Evolutionary conservation across 768 basidiomycete genomes (phyloP).

Genomic region (Udeniomyces megalosporus): DNA sequence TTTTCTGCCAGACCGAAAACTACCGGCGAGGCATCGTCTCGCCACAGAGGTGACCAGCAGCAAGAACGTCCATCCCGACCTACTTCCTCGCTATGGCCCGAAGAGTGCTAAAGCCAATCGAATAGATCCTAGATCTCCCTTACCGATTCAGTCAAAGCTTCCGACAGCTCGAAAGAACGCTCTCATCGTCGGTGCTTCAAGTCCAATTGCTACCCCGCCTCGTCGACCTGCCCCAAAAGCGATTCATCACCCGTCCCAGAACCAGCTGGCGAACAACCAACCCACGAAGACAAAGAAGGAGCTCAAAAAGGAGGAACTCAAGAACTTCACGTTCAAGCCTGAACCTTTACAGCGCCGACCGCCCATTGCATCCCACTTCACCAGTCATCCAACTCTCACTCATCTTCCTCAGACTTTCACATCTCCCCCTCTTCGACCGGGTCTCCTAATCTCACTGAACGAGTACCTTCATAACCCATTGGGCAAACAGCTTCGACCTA

Average conservation of each 20-base stretch:
- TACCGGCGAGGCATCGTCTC: constrained; percentile 1
- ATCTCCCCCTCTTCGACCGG: constrained; percentile 2
- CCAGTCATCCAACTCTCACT: constrained; percentile 9
- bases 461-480: not conserved
- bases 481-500: not conserved
- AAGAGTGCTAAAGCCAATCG: not conserved
- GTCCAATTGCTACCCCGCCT: not conserved
- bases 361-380: not conserved
- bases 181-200: constrained; percentile 2
- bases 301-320: not conserved
- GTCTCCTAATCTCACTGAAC: not conserved
- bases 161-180: not conserved
- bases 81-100: not conserved
- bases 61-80: constrained; percentile 3
- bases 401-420: constrained; percentile 8
- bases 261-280: not conserved
- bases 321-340: constrained; percentile 10
- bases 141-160: not conserved
- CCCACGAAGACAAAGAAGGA: not conserved
- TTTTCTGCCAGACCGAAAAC: not conserved
- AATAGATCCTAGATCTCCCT: too few species aligned
- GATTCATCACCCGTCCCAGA: not conserved
- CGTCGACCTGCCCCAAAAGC: not conserved
- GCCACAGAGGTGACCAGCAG: not conserved
- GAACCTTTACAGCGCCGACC: constrained; percentile 2